Evolutionary conservation across 345 rosid genomes (phyloP).

Genomic region (Mangifera indica): DNA sequence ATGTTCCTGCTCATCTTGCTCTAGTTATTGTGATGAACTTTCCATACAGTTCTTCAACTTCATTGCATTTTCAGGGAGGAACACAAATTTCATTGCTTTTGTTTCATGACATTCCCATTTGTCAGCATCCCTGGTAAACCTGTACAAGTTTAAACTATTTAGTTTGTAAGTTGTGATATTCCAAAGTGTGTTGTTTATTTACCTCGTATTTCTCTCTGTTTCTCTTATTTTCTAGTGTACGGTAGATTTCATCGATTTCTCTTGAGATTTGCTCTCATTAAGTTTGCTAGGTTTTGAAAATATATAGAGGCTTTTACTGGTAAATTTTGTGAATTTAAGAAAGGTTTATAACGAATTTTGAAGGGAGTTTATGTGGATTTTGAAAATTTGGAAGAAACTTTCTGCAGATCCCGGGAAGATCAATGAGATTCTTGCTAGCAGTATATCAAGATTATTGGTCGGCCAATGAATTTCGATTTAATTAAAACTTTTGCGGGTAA

Average conservation of each 20-base stretch:
- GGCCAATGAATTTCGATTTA: too few relatives aligned
- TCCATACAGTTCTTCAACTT: slow-evolving; percentile 44
- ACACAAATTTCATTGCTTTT: not conserved
- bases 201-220: not conserved
- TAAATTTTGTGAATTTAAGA: too few relatives aligned
- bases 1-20: slow-evolving; percentile 28
- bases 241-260: not conserved
- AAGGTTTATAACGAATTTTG: not conserved
- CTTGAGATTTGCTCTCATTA: not conserved
- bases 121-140: slow-evolving; percentile 16
- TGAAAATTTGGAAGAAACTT: too few relatives aligned
- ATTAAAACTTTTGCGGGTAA: too few relatives aligned
- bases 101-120: not conserved
- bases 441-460: too few relatives aligned
- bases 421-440: too few relatives aligned
- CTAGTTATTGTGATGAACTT: slow-evolving; percentile 24
- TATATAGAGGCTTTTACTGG: too few relatives aligned
- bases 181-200: slow-evolving; percentile 4
- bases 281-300: too few relatives aligned
- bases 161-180: not conserved
- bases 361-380: not conserved
- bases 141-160: slow-evolving; percentile 17
- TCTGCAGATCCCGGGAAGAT: too few relatives aligned
- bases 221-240: not conserved
- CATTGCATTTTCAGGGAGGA: slow-evolving; percentile 47